A percentile compares a stretch with the other conserved stretches of the same genome.
These are phyloP conservation scores for Ceratobasidium papillatum DNA, from an alignment of 1,284 basidiomycete genomes.

Conservation along the genomic window DNA sequence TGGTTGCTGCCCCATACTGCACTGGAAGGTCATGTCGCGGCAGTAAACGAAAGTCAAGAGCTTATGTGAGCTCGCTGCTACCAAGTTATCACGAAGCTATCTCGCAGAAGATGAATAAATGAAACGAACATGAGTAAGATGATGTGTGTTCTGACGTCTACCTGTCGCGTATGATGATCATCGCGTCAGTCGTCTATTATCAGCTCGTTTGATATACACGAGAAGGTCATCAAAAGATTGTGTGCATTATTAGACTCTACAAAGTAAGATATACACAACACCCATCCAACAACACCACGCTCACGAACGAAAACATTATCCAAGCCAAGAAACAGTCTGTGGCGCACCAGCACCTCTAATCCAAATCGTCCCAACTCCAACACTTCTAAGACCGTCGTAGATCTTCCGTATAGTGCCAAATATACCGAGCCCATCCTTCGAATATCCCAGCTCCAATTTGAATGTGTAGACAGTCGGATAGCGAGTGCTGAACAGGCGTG, in stretches of 20 bases:
- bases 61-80: too few species aligned
- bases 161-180: too few species aligned
- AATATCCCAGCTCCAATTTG: slow-evolving; percentile 69
- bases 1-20: too few species aligned
- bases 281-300: neutral
- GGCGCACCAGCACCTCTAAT: neutral
- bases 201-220: too few species aligned
- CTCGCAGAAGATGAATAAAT: too few species aligned
- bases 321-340: neutral
- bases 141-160: too few species aligned
- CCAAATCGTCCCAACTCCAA: neutral
- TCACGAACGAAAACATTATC: neutral
- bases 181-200: too few species aligned
- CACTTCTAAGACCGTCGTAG: neutral
- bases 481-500: slow-evolving; percentile 57
- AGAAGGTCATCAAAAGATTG: too few species aligned
- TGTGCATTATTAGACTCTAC: neutral
- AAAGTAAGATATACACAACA: neutral
- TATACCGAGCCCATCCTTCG: slow-evolving; percentile 75
- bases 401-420: slow-evolving; percentile 61
- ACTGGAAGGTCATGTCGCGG: too few species aligned
- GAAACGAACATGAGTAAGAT: too few species aligned
- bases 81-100: too few species aligned
- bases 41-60: too few species aligned
- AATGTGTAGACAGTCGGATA: slow-evolving; percentile 70